phyloP scores from a whole-genome alignment of 768 basidiomycete genomes.

The Pisolithus albus region DNA sequence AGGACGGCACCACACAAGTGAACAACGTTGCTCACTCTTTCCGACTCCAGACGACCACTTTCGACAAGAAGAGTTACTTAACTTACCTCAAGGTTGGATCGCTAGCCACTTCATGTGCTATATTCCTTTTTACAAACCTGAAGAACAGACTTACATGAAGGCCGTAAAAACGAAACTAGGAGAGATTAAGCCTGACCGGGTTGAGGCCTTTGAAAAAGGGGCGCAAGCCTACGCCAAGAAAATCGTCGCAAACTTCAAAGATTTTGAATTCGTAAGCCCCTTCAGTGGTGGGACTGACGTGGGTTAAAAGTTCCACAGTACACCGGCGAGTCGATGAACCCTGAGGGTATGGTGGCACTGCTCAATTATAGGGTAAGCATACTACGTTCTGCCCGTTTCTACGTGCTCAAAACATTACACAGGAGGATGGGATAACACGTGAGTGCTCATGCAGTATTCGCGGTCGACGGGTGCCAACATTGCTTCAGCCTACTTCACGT shows the following conservation, averaged over 20 bases:
- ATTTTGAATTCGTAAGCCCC: conserved; percentile 80
- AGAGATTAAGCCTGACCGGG: conserved; percentile 48
- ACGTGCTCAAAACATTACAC: conserved; percentile 9
- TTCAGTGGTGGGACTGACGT: too few species aligned
- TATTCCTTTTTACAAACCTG: background rate
- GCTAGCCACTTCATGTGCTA: background rate
- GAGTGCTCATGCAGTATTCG: conserved; percentile 24
- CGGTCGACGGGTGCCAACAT: conserved; percentile 5
- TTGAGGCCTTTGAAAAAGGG: conserved; percentile 74
- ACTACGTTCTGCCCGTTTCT: background rate
- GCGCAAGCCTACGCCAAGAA: conserved; percentile 81
- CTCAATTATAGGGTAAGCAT: conserved; percentile 82
- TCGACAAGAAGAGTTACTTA: conserved; percentile 88
- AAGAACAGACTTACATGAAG: conserved; percentile 85
- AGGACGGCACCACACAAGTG: conserved; percentile 66
- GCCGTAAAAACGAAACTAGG: conserved; percentile 62
- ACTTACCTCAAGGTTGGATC: conserved; percentile 68
- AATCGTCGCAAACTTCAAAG: conserved; percentile 81
- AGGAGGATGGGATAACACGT: conserved; percentile 83
- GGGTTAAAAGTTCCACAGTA: conserved; percentile 38
- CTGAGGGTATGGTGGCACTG: conserved; percentile 91
- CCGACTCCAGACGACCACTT: conserved; percentile 73
- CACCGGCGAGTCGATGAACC: conserved; percentile 67
- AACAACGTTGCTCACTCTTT: conserved; percentile 93
- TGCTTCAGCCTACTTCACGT: conserved; percentile 72